These are phyloP conservation scores for Epipyxis sp. DNA, from an alignment of 108 stramenopile species.

Conservation along the genomic window DNA sequence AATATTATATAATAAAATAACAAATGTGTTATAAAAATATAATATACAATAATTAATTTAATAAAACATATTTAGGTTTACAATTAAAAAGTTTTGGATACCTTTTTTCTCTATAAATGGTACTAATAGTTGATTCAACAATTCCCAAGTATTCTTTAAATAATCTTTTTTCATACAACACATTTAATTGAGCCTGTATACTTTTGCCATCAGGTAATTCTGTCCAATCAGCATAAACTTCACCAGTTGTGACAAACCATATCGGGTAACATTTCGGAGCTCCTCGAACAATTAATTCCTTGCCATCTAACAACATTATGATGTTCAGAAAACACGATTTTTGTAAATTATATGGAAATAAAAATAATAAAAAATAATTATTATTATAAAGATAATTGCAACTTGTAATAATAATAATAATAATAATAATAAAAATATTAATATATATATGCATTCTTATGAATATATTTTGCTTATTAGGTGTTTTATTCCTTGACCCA, in stretches of 20 bases:
- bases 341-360: too few species aligned
- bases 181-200: conserved; percentile 35
- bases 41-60: too few species aligned
- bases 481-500: too few species aligned
- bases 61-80: too few species aligned
- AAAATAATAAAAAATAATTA: too few species aligned
- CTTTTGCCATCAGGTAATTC: conserved; percentile 32
- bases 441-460: too few species aligned
- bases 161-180: conserved; percentile 37
- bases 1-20: too few species aligned
- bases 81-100: conserved; percentile 33
- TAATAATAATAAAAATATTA: too few species aligned
- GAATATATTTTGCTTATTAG: too few species aligned
- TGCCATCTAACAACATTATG: not conserved
- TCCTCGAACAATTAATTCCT: not conserved
- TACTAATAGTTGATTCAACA: conserved; percentile 38
- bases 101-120: conserved; percentile 1
- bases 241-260: conserved; percentile 53
- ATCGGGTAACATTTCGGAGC: conserved; percentile 29
- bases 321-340: not conserved
- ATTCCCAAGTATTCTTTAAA: conserved; percentile 46
- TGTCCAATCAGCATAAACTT: conserved; percentile 46
- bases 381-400: too few species aligned
- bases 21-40: too few species aligned
- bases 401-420: too few species aligned